A percentile compares a stretch with the other conserved stretches of the same genome.
phyloP scores from a whole-genome alignment of 768 basidiomycete genomes.

The Xanthoconium purpureum region DNA sequence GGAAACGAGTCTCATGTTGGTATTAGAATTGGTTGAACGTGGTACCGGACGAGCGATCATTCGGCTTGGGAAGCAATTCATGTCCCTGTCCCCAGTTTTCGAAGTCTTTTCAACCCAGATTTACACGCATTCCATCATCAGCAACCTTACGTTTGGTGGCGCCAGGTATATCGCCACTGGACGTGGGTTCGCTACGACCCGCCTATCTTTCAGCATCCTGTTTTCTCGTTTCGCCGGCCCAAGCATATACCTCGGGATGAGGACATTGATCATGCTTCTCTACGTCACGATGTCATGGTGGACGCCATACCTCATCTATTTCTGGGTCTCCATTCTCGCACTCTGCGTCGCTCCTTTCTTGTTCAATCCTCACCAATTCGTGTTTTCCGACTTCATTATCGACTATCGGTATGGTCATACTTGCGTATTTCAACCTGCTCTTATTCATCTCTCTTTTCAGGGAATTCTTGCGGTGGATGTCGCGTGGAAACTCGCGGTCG shows the following conservation, averaged over 20 bases:
- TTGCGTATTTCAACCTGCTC: not conserved
- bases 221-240: constrained; percentile 99
- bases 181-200: constrained; percentile 95
- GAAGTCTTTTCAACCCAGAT: constrained; percentile 99
- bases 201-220: constrained; percentile 91
- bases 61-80: constrained; percentile 91
- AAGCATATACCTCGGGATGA: constrained; percentile 95
- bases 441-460: constrained; percentile 38
- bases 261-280: constrained; percentile 87
- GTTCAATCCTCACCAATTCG: constrained; percentile 99
- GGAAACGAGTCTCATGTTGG: constrained; percentile 8
- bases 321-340: constrained; percentile 93
- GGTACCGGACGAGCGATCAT: constrained; percentile 89
- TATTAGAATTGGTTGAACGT: constrained; percentile 87
- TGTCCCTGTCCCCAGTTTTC: constrained; percentile 91
- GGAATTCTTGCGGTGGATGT: constrained; percentile 99
- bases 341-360: constrained; percentile 95
- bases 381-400: constrained; percentile 93
- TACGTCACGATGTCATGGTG: constrained; percentile 92
- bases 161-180: constrained; percentile 99
- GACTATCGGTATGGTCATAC: constrained; percentile 70
- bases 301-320: constrained; percentile 93
- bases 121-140: constrained; percentile 95
- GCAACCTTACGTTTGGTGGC: constrained; percentile 95
- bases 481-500: constrained; percentile 92